Evolutionary conservation across 805 yeast genomes (phyloP).

Genomic region (Zygotorulaspora chibaensis): DNA sequence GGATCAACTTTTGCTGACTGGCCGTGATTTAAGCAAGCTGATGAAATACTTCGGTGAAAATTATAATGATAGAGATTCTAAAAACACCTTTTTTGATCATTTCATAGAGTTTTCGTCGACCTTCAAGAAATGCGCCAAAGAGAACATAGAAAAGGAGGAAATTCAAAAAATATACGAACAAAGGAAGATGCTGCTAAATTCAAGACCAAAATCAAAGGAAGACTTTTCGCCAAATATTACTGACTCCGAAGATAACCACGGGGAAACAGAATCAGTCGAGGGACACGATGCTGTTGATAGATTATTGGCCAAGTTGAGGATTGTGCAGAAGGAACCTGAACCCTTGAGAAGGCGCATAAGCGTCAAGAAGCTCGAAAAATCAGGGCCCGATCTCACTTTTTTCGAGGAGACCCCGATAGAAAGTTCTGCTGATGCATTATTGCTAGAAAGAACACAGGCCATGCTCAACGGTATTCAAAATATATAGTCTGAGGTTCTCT

Average conservation of each 20-base stretch:
- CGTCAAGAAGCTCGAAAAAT: slow-evolving; percentile 9
- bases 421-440: slow-evolving; percentile 7
- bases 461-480: slow-evolving; percentile 29
- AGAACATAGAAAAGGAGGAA: slow-evolving; percentile 64
- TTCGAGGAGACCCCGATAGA: slow-evolving; percentile 1
- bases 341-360: slow-evolving; percentile 22
- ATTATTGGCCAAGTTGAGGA: slow-evolving; percentile 27
- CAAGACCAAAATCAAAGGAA: slow-evolving; percentile 2
- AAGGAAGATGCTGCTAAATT: slow-evolving; percentile 48
- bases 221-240: not conserved
- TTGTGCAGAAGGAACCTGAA: slow-evolving; percentile 17
- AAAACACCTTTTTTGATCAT: slow-evolving; percentile 58
- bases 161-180: slow-evolving; percentile 61
- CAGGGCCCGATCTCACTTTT: slow-evolving; percentile 1
- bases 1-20: slow-evolving; percentile 48
- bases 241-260: not conserved
- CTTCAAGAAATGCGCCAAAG: slow-evolving; percentile 60
- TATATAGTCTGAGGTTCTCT: slow-evolving; percentile 11
- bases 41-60: slow-evolving; percentile 75
- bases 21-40: slow-evolving; percentile 49
- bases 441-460: slow-evolving; percentile 29
- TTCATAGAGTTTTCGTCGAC: slow-evolving; percentile 57
- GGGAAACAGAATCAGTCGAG: slow-evolving; percentile 4
- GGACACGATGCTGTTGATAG: slow-evolving; percentile 26
- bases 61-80: slow-evolving; percentile 46